These are phyloP conservation scores for Aspergillus steynii DNA, from an alignment of 495 filamentous ascomycete genomes.

Conservation along the genomic window DNA sequence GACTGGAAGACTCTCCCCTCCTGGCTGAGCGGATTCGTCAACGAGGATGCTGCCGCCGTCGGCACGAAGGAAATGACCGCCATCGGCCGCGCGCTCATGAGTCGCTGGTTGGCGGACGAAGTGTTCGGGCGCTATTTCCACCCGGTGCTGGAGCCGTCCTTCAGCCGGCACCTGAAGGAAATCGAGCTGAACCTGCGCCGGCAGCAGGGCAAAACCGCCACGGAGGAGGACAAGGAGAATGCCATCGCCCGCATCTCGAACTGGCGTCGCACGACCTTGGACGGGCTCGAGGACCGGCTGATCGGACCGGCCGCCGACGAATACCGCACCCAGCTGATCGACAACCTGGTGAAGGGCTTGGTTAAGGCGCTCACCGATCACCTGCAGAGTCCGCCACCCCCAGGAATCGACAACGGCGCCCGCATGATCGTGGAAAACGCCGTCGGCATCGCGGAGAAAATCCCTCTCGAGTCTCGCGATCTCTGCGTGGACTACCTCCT, in stretches of 20 bases:
- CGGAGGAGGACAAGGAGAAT: conserved; percentile 86
- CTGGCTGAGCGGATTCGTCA: conserved; percentile 78
- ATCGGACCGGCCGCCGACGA: conserved; percentile 62
- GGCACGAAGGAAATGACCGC: conserved; percentile 97
- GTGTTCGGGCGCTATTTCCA: conserved; percentile 91
- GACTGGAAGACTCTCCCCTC: conserved; percentile 79
- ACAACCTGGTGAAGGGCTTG: conserved; percentile 68
- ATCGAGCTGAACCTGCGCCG: conserved; percentile 89
- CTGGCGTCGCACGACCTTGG: conserved; percentile 91
- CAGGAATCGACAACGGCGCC: conserved; percentile 76
- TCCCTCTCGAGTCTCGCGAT: conserved; percentile 90
- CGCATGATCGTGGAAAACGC: conserved; percentile 93
- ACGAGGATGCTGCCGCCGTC: conserved; percentile 73
- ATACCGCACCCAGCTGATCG: conserved; percentile 64
- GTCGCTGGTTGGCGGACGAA: conserved; percentile 88
- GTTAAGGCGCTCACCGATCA: conserved; percentile 67
- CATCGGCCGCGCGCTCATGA: conserved; percentile 86
- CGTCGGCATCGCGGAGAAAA: conserved; percentile 78
- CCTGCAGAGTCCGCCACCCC: conserved; percentile 71
- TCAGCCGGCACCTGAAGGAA: conserved; percentile 76
- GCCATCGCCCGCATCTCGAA: conserved; percentile 82
- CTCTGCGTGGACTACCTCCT: conserved; percentile 81
- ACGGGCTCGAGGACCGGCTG: conserved; percentile 77
- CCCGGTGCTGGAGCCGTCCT: conserved; percentile 70
- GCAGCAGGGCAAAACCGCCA: conserved; percentile 64